phyloP scores from a whole-genome alignment of 73 alveolate genomes.

The Paramecium octaurelia region DNA sequence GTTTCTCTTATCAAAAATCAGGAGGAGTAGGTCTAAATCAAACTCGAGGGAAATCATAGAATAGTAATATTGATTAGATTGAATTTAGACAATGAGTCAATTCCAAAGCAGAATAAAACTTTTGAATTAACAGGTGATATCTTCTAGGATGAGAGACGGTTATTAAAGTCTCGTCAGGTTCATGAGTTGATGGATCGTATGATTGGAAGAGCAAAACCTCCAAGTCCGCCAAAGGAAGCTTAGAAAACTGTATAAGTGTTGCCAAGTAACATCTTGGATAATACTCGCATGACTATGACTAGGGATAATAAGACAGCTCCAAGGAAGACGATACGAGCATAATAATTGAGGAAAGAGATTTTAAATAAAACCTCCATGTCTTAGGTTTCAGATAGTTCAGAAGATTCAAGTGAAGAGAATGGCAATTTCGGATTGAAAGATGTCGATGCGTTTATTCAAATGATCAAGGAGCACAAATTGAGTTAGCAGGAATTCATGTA shows the following conservation, averaged over 20 bases:
- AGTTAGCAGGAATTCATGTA: constrained; percentile 51
- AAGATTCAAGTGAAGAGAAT: constrained; percentile 25
- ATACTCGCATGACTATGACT: not conserved
- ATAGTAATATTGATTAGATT: not conserved
- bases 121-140: not conserved
- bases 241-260: not conserved
- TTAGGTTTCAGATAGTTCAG: not conserved
- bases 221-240: constrained; percentile 8
- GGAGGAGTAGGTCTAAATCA: not conserved
- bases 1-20: not conserved
- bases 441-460: constrained; percentile 56
- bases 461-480: constrained; percentile 47
- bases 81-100: not conserved
- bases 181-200: constrained; percentile 31
- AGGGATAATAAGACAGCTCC: not conserved
- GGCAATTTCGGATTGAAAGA: constrained; percentile 20
- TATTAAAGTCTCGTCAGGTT: not conserved
- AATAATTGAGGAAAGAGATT: not conserved
- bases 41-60: not conserved
- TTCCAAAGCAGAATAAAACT: not conserved
- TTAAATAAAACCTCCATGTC: not conserved
- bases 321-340: not conserved
- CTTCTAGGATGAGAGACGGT: constrained; percentile 17
- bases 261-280: not conserved
- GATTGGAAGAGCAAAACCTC: constrained; percentile 37